Evolutionary conservation across 768 basidiomycete genomes (phyloP), one percentile per base, ranked within the genome.

Genomic region (Obba rivulosa): DNA sequence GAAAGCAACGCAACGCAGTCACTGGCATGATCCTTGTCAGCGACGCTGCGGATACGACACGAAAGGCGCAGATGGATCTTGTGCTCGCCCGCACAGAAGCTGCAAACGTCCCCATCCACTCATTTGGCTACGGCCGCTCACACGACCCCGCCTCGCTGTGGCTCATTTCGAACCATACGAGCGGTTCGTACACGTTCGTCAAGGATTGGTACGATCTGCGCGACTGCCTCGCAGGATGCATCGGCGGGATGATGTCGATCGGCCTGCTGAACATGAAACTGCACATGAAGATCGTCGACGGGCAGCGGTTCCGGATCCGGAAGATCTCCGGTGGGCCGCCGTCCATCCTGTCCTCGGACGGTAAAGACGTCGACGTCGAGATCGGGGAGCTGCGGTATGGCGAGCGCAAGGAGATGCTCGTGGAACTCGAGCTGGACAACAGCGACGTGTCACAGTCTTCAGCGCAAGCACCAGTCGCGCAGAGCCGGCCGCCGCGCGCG

Each of bases 161-260:
- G 96, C 82, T 98, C 40, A 94, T 99, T 78, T 97, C 94, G 9
- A 98, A 97, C 66, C 93, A 98, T 65, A 97, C 96, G 2, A 82
- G 82, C 54, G 96, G 96, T 21, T 96, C 93, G 23, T 98, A 98
- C 70, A 97, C 94, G 3, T 99, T 96, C 59, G 92, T 97, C 52
- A 90, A 89, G 68, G 95, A 96, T 62, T 97, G 94, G 88, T 94
- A 97, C 64, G 91, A 97, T 65, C 81, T 98, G 24, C 83, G 90
- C 20, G 84, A 87, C 58, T 88, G 92, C 53, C 77, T 99, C 25
- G 92, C 94, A 4, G 96, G 96, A 4, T 92, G 92, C 61, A 77
- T 98, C 14, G 96, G 95, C 4, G 95, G 94, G 1, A 87, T 98
- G 83, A 88, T 97, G 85, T 91, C 88, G 23, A 93, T 98, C 54